Conservation (phyloP, 768 basidiomycete species). For the Boletus coccyginus region DNA sequence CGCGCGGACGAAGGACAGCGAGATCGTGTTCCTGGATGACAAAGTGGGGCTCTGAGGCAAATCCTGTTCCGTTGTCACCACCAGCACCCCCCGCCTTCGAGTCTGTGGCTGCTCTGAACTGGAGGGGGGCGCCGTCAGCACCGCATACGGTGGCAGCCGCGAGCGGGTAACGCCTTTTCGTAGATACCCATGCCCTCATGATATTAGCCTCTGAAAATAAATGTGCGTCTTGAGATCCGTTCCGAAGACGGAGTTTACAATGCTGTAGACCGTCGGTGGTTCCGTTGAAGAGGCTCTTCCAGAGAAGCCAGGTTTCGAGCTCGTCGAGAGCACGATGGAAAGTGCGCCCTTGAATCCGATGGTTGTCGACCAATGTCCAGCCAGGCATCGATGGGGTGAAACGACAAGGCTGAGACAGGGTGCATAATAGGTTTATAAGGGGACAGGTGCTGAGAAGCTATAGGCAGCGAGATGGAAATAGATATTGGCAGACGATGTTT, state of each 20-base stretch:
- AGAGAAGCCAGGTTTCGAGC: slow-evolving; percentile 42
- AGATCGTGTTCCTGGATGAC: slow-evolving; percentile 40
- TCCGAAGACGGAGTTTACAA: slow-evolving; percentile 26
- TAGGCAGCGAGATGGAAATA: no score
- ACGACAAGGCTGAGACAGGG: background rate
- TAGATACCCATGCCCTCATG: slow-evolving; percentile 40
- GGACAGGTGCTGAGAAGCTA: background rate
- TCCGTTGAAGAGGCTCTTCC: slow-evolving; percentile 39
- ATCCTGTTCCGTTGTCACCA: background rate
- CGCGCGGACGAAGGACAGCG: slow-evolving; percentile 28
- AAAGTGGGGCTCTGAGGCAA: slow-evolving; percentile 29
- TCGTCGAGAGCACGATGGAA: slow-evolving; percentile 39
- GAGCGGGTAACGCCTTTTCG: slow-evolving; percentile 51
- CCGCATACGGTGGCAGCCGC: slow-evolving; percentile 41
- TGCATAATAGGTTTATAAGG: background rate
- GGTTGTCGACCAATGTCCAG: slow-evolving; percentile 9
- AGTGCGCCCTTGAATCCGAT: slow-evolving; percentile 5
- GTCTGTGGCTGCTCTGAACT: background rate
- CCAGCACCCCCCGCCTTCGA: background rate
- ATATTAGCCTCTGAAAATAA: slow-evolving; percentile 36
- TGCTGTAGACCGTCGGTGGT: slow-evolving; percentile 43
- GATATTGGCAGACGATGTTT: no score
- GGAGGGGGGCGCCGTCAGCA: background rate
- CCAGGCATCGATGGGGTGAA: slow-evolving; percentile 3
- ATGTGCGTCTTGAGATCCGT: slow-evolving; percentile 19